Evolutionary conservation across 2,329 filamentous ascomycete species (phyloP), one percentile per base, ranked within the genome.

Genomic region (Phyllosticta paracitricarpa): DNA sequence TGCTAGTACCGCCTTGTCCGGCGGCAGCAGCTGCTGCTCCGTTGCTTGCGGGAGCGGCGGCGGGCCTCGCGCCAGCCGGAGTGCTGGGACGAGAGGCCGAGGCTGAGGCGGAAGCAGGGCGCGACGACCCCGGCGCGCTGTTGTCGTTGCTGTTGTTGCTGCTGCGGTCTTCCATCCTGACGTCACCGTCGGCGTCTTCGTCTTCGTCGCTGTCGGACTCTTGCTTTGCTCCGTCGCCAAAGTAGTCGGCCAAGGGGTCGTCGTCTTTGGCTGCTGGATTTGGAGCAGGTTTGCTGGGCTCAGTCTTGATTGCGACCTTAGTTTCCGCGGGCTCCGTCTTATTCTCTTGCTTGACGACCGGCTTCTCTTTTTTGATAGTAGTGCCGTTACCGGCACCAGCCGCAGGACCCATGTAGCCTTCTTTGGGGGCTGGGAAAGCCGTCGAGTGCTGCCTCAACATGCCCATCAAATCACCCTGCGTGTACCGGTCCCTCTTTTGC

Each of bases 401-500:
- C 4, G 40, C 12, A 25, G 52, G 22, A 3, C 52, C 52, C 4
- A 24, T 5, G n/a, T 51, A 61, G 26, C 53, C 59, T 24, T 57
- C 58, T 56, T 61, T 60, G 3, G 69, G 69, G 7, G 71, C 71
- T 22, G 71, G 71, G 62, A 74, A 79, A 6, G 68, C 67, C 51
- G 70, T 74, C 28, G 82, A 81, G 52, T 82, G 81, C 64, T 77
- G 78, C 53, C 76, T 74, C 17, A 89, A 76, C 68, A 87, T 77
- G 24, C 68, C 74, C 62, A 78, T 69, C 1, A 88, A 70, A 68
- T 89, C 79, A 12, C 84, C 92, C 52, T 84, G 81, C 0, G 89
- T 96, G 72, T 94, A 96, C 9, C 87, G 79, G 64, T 89, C 82
- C 69, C 94, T 84, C 22, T 76, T 73, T 68, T 85, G 85, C 5